A percentile compares a stretch with the other conserved stretches of the same genome.
phyloP scores from a whole-genome alignment of 805 yeast species.

The Barnettozyma sucrosica region DNA sequence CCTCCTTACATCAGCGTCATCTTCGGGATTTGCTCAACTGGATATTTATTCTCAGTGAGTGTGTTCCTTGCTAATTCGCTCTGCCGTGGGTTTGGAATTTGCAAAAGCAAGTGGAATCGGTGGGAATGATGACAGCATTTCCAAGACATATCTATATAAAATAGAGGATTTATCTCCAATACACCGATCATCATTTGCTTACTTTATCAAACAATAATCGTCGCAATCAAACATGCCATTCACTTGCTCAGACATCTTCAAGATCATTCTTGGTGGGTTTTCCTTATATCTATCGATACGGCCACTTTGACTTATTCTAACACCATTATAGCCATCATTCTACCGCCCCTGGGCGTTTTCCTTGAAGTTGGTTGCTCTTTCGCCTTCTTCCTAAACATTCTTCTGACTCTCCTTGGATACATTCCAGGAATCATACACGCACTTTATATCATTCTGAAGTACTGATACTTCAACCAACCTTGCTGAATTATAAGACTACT shows the following conservation, averaged over 20 bases:
- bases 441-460: conserved; percentile 40
- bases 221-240: conserved; percentile 33
- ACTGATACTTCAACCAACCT: conserved; percentile 9
- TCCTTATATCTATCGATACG: background rate
- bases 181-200: too few species aligned
- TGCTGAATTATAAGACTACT: background rate
- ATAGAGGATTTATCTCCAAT: too few species aligned
- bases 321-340: conserved; percentile 34
- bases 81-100: background rate
- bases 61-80: background rate
- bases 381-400: conserved; percentile 38
- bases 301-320: background rate
- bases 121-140: background rate
- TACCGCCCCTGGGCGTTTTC: conserved; percentile 56
- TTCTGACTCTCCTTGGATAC: conserved; percentile 63
- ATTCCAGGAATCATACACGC: conserved; percentile 69
- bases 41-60: background rate
- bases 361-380: conserved; percentile 43
- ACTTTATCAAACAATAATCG: too few species aligned
- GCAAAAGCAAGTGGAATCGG: background rate
- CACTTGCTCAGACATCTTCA: conserved; percentile 43
- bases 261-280: conserved; percentile 32
- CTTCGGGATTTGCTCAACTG: background rate
- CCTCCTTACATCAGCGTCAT: background rate
- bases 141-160: background rate